These are phyloP conservation scores for Yarrowia sp. DNA, from an alignment of 805 yeast genomes.

Conservation along the genomic window DNA sequence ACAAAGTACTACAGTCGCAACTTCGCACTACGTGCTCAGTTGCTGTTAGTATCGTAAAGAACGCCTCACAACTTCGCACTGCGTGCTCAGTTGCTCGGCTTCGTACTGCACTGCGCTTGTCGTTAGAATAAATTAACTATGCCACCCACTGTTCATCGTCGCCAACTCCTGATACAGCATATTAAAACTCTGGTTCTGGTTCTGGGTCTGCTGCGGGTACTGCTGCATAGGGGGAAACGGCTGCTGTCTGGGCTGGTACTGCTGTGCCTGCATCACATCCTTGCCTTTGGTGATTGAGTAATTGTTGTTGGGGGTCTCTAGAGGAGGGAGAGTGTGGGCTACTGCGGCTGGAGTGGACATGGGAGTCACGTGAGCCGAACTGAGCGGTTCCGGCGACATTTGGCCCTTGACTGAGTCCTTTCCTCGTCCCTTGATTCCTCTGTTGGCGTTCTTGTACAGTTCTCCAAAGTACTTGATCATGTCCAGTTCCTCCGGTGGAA, in stretches of 20 bases:
- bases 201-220: conserved; percentile 33
- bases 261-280: conserved; percentile 14
- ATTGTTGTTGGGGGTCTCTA: conserved; percentile 19
- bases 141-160: conserved; percentile 24
- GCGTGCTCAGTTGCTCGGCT: too few species aligned
- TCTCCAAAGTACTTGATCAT: conserved; percentile 74
- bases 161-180: conserved; percentile 25
- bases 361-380: not conserved
- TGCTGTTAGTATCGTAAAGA: too few species aligned
- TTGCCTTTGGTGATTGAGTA: conserved; percentile 27
- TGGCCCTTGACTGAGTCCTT: conserved; percentile 42
- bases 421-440: conserved; percentile 92
- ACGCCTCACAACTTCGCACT: too few species aligned
- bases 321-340: conserved; percentile 11
- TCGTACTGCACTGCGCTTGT: too few species aligned
- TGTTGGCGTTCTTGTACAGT: conserved; percentile 81
- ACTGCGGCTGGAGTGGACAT: conserved; percentile 10
- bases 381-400: conserved; percentile 1
- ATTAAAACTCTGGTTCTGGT: conserved; percentile 36
- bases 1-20: too few species aligned
- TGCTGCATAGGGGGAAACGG: conserved; percentile 45
- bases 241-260: conserved; percentile 7
- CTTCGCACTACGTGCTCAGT: too few species aligned
- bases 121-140: conserved; percentile 23
- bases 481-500: conserved; percentile 64